phyloP scores from a whole-genome alignment of 2,329 filamentous ascomycete species.

The Cercospora citrullina region DNA sequence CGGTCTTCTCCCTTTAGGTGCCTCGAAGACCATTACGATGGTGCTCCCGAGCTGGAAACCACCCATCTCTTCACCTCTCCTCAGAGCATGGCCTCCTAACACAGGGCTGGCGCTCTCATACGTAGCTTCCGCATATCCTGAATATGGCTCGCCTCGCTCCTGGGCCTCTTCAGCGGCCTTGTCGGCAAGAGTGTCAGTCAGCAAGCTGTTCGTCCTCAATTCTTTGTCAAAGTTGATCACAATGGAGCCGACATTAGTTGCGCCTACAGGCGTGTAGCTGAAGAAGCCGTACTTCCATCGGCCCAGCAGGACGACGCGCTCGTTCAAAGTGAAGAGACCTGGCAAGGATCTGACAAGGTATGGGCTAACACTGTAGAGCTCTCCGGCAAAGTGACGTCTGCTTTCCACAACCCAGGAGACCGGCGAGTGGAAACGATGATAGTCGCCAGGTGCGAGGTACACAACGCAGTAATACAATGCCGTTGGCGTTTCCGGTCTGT shows the following conservation, averaged over 20 bases:
- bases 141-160: conserved; percentile 74
- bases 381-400: conserved; percentile 94
- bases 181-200: conserved; percentile 90
- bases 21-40: conserved; percentile 94
- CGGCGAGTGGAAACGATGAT: conserved; percentile 96
- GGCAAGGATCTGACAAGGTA: conserved; percentile 92
- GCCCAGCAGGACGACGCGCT: conserved; percentile 88
- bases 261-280: conserved; percentile 90
- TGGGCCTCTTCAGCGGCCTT: conserved; percentile 78
- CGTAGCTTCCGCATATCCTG: conserved; percentile 89
- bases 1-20: conserved; percentile 64
- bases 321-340: conserved; percentile 93
- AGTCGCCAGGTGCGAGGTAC: conserved; percentile 95
- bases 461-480: conserved; percentile 91
- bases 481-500: conserved; percentile 49
- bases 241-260: conserved; percentile 96
- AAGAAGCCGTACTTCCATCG: conserved; percentile 98
- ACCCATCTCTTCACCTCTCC: conserved; percentile 93
- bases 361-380: conserved; percentile 91
- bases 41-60: conserved; percentile 95
- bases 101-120: conserved; percentile 77
- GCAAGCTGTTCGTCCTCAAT: conserved; percentile 85
- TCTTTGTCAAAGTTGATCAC: conserved; percentile 96
- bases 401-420: conserved; percentile 93
- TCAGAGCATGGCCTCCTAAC: conserved; percentile 78